Evolutionary conservation across 176 grass and related monocot species (phyloP).

Genomic region (Pontederia crassipes): DNA sequence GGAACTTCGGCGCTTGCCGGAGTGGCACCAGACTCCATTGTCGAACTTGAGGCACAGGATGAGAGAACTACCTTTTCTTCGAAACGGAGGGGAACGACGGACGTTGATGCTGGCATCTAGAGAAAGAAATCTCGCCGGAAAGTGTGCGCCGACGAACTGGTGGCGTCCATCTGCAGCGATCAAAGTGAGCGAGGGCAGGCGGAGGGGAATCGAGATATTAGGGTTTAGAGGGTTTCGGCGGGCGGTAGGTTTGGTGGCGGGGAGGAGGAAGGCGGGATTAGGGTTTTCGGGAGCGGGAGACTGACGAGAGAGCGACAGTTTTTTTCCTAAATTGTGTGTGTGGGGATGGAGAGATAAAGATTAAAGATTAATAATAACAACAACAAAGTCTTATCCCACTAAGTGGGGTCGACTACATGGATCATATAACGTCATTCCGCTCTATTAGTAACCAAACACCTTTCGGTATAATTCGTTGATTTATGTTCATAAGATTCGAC

Average conservation of each 20-base stretch:
- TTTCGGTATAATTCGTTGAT: too few relatives aligned
- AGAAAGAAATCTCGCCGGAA: neutral
- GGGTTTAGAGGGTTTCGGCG: slow-evolving; percentile 1
- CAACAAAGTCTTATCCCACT: too few relatives aligned
- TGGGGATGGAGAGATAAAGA: neutral
- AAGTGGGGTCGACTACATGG: too few relatives aligned
- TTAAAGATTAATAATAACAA: too few relatives aligned
- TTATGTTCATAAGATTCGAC: too few relatives aligned
- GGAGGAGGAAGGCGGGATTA: slow-evolving; percentile 13
- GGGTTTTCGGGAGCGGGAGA: slow-evolving; percentile 34
- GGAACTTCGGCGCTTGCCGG: slow-evolving; percentile 1
- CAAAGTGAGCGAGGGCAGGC: slow-evolving; percentile 1
- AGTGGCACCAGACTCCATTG: slow-evolving; percentile 7
- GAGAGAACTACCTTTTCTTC: neutral
- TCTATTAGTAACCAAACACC: too few relatives aligned
- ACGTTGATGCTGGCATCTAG: neutral
- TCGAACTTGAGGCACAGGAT: neutral
- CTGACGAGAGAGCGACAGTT: slow-evolving; percentile 9
- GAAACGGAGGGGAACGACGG: neutral
- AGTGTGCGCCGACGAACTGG: neutral
- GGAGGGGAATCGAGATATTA: neutral
- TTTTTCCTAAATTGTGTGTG: too few relatives aligned
- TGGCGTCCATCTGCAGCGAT: slow-evolving; percentile 4
- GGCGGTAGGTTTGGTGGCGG: too few relatives aligned
- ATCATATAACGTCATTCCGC: too few relatives aligned